Conservation (phyloP, 2,329 filamentous ascomycete species). For the Cercospora zeina region DNA sequence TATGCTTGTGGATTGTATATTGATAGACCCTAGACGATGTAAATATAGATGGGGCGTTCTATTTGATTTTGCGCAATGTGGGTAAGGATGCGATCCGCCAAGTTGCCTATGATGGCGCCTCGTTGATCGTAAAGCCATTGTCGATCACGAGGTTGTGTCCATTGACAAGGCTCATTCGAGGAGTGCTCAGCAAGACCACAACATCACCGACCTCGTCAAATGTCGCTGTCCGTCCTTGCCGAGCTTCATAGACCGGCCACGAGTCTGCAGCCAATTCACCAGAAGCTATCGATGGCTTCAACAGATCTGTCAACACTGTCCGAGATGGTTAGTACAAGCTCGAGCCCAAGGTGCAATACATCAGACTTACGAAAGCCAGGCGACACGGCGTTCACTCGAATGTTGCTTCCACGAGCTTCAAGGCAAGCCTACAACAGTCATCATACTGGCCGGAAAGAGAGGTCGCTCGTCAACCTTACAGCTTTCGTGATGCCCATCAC, state of each 20-base stretch:
- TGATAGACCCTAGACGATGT: neutral
- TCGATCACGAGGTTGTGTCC: constrained; percentile 33
- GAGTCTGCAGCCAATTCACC: constrained; percentile 20
- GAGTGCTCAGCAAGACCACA: constrained; percentile 34
- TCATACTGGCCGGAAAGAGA: too few relatives aligned
- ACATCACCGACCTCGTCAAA: constrained; percentile 35
- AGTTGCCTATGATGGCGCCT: constrained; percentile 14
- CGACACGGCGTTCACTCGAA: constrained; percentile 42
- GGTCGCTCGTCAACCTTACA: constrained; percentile 7
- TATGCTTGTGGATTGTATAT: neutral
- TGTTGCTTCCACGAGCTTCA: constrained; percentile 38
- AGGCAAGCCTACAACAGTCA: constrained; percentile 28
- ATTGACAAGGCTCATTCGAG: constrained; percentile 33
- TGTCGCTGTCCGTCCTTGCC: constrained; percentile 30
- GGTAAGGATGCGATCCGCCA: neutral
- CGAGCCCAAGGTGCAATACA: neutral
- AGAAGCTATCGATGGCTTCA: constrained; percentile 24
- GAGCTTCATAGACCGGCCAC: constrained; percentile 28
- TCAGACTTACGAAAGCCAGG: constrained; percentile 33
- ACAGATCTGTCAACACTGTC: constrained; percentile 29
- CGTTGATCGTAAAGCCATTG: constrained; percentile 34
- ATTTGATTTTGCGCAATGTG: neutral
- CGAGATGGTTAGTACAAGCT: neutral
- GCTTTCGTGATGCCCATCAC: constrained; percentile 46
- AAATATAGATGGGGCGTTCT: neutral